Evolutionary conservation across 148 eudicot genomes (phyloP), one percentile per base, ranked within the genome.

Genomic region (Spergularia marina): DNA sequence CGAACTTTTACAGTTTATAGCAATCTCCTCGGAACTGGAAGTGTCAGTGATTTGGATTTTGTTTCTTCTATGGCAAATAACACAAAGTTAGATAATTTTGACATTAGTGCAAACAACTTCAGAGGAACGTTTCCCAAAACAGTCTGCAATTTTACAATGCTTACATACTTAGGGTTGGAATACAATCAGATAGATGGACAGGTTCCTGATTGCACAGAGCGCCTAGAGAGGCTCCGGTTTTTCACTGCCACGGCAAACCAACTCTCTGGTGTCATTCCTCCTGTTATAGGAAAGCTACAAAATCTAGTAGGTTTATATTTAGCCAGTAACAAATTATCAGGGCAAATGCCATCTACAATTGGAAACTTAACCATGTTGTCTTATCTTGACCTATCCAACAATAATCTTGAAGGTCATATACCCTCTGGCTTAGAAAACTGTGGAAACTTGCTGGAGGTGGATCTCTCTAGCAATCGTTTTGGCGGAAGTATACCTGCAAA

Each of bases 361-460:
- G 88, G 87, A 74, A 84, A 82, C 40, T 56, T 85, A 20, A 79
- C 81, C 47, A 18, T 53, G 59, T 40, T 87, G 21, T 66, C 23
- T 70, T 18, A 2, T 17, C 65, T 84, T n/a, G 49, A 25, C 15
- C 39, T 87, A 12, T 49, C 52, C 13, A 10, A 16, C 41, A 85
- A 85, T 70, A 30, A 59, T 17, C 78, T 87, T 20, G 71, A 73
- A 14, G 87, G 88, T 11, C 67, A 53, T 7, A 85, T 87, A 36
- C 87, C 90, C 40, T 21, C 75, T 41, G 40, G 25, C 39, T 34
- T 87, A 17, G 87, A 83, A 65, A 78, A 77, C 65, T 83, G 86
- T 68, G 59, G 53, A 54, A 74, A 72, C 55, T 72, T 87, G 15
- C 39, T 65, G 23, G 25, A 15, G 0, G 73, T 86, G 71, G 76